Base-by-base conservation (phyloP, 2,329 filamentous ascomycete species). In the Hirsutella thompsonii region DNA sequence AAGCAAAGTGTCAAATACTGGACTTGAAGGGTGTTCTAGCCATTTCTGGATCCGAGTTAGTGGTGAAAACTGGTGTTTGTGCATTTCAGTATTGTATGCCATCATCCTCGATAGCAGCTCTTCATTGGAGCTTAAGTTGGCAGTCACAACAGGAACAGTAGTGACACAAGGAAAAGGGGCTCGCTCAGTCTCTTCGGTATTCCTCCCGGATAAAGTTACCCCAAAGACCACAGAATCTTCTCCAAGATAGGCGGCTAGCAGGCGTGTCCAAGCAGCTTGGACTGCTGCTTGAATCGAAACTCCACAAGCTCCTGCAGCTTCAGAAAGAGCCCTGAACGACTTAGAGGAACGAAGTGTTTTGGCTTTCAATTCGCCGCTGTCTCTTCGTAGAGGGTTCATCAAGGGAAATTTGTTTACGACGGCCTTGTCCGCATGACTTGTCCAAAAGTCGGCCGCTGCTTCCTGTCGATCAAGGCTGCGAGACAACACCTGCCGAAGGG, bases 1-100 rank as follows among this genome's bases (percentile, higher is more conserved):
- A 44, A 95, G 76, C 1, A 95, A 67, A 0, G 87, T 90, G 53
- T 95, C 88, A 49, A 95, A 94, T 0, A 92, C 66, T 1, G 72
- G 64, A 6, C 74, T 70, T 20, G 81, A 75, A 0, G 79, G 66
- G 43, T 75, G 69, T 0, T 79, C 79, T 16, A 85, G 68, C 70
- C 80, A 81, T 38, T 72, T 76, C 51, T 93, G 85, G 9, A 94
- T 80, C 23, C 76, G 74, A 3, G 72, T 68, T 6, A 94, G 64
- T 1, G 86, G 76, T 0, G 76, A 76, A 49, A 82, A 81, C 47
- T 92, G 85, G 52, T 87, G 67, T 44, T 77, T 78, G 37, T 82
- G 72, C 1, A 88, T 61, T 4, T 67, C 61, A 0, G 73, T 68
- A 52, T 83, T 89, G 37, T 74, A 74, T 0, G 65, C 58, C 67